Percentiles rank a stretch among this genome's conserved stretches.
Evolutionary conservation across 208 protist genomes (phyloP).

Genomic region (Crithidia acanthocephali): DNA sequence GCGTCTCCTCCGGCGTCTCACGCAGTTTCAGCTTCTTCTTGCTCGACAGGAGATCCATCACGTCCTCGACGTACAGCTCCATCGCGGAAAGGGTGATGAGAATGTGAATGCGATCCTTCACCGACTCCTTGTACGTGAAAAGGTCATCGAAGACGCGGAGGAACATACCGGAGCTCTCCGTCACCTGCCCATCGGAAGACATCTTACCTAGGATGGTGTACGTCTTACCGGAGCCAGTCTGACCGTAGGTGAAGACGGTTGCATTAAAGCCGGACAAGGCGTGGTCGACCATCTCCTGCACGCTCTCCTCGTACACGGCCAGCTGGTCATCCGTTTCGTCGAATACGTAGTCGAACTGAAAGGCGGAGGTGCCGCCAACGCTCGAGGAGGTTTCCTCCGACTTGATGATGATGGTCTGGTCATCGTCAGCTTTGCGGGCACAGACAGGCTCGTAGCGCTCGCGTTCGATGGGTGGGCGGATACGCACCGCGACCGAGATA

Average conservation of each 20-base stretch:
- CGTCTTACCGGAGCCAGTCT: slow-evolving; percentile 92
- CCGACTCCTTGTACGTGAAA: slow-evolving; percentile 63
- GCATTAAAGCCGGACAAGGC: slow-evolving; percentile 75
- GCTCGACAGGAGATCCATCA: slow-evolving; percentile 83
- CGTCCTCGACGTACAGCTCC: slow-evolving; percentile 90
- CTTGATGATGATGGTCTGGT: slow-evolving; percentile 75
- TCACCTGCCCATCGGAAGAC: slow-evolving; percentile 38
- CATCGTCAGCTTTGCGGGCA: slow-evolving; percentile 72
- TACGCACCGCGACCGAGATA: slow-evolving; percentile 83
- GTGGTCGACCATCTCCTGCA: slow-evolving; percentile 85
- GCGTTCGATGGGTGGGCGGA: slow-evolving; percentile 68
- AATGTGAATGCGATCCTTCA: slow-evolving; percentile 56
- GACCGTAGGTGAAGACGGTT: slow-evolving; percentile 93
- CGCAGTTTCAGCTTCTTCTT: slow-evolving; percentile 86
- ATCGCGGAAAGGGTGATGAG: slow-evolving; percentile 84
- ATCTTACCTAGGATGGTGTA: slow-evolving; percentile 90
- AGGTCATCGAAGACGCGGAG: slow-evolving; percentile 88
- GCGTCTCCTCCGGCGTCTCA: slow-evolving; percentile 79
- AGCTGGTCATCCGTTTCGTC: slow-evolving; percentile 77
- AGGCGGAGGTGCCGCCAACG: slow-evolving; percentile 42
- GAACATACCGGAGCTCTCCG: slow-evolving; percentile 74
- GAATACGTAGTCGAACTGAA: slow-evolving; percentile 90
- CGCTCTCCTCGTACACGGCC: slow-evolving; percentile 81
- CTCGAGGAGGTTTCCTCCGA: slow-evolving; percentile 51
- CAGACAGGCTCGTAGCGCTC: slow-evolving; percentile 81